Evolutionary conservation across 768 basidiomycete genomes (phyloP), one percentile per base, ranked within the genome.

Genomic region (Gloeopeniophorella convolvens): DNA sequence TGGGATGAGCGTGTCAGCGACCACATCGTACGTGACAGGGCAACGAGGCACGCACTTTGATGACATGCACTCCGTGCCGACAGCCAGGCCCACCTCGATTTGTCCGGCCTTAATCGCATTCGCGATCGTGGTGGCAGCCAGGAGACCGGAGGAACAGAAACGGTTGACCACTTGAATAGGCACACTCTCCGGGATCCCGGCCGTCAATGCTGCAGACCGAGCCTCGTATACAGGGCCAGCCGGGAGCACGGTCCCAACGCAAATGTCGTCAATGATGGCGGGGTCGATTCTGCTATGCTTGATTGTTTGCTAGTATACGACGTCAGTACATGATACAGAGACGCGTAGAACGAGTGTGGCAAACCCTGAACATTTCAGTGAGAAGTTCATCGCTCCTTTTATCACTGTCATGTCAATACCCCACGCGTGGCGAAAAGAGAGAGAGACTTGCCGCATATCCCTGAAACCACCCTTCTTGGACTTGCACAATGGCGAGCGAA

Each of bases 51-150:
- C 77, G 52, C 64, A 86, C 78, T 83, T 84, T 61, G 78, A 67
- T 10, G 83, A 83, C 91, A 95, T 91, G 66, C 80, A 85, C 66
- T 94, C 90, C 13, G 87, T 76, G n/a, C 89, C 92, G 41, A 89
- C 65, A 26, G 86, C 86, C 15, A 91, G 70, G 2, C 89, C 89
- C 45, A 90, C 72, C 36, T 89, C 78, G 36, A 90, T 87, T 62
- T 90, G 84, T n/a, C 86, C 85, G 10, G 73, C 73, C 13, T 78
- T 74, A 41, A 92, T 79, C 60, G 85, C 79, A 65, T 89, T 90
- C 18, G 85, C 77, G 48, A 91, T 80, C 26, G 76, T 74, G 9
- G 83, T 85, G 26, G 84, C 73, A 11, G 89, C 85, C 84, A 90
- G 88, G n/a, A 92, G 76, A 21, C 88, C 89, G 51, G 81, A 85